Percentiles rank a stretch among this genome's conserved stretches.
These are phyloP conservation scores for Blastobotrys robertii DNA, from an alignment of 805 yeast species.

Conservation along the genomic window DNA sequence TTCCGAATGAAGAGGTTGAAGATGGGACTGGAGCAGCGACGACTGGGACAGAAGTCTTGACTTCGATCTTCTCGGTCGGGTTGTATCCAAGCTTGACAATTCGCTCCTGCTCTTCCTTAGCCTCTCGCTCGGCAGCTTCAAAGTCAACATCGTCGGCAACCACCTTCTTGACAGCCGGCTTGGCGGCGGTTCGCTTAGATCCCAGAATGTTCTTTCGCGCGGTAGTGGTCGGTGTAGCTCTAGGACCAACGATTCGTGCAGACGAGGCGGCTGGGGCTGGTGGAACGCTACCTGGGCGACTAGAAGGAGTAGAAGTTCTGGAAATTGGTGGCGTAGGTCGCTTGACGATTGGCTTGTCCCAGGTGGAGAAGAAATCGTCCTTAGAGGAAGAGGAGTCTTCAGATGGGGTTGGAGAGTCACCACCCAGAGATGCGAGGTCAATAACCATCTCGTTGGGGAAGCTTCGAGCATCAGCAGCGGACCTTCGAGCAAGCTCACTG, in stretches of 20 bases:
- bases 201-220: constrained; percentile 23
- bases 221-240: constrained; percentile 7
- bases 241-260: constrained; percentile 5
- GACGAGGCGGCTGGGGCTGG: constrained; percentile 16
- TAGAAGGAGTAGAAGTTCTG: constrained; percentile 27
- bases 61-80: constrained; percentile 24
- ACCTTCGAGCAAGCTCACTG: constrained; percentile 64
- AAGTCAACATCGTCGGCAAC: constrained; percentile 46
- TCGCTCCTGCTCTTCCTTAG: constrained; percentile 72
- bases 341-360: constrained; percentile 66
- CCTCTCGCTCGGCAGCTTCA: constrained; percentile 65
- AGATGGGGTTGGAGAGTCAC: constrained; percentile 13
- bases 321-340: constrained; percentile 35
- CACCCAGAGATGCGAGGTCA: constrained; percentile 30
- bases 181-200: constrained; percentile 17
- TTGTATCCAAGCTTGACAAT: constrained; percentile 35
- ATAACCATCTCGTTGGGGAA: constrained; percentile 69
- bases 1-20: constrained; percentile 2
- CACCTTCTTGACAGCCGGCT: constrained; percentile 25
- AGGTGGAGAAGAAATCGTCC: constrained; percentile 85
- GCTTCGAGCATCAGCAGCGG: constrained; percentile 51
- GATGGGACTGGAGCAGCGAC: constrained; percentile 3
- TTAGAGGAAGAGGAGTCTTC: constrained; percentile 17
- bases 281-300: constrained; percentile 10
- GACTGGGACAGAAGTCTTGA: constrained; percentile 1